Base-by-base conservation (phyloP, 2,329 filamentous ascomycete genomes). In the Ceratocystis alfenasii region DNA sequence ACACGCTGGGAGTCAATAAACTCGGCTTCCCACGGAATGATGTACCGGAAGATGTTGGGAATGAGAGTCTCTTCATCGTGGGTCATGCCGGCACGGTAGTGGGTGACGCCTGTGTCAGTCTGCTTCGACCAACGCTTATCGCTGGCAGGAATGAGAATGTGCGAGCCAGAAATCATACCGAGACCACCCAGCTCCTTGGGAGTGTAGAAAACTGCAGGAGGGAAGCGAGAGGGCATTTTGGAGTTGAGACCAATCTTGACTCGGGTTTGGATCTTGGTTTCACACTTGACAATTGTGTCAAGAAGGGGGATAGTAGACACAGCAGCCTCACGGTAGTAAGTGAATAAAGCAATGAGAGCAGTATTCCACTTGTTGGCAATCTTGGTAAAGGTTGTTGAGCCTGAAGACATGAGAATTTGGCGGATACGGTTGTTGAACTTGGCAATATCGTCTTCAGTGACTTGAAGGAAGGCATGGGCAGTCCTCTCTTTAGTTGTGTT, bases 361-460 rank as follows among this genome's bases (percentile, higher is more conserved):
- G 94, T 99, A 76, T 99, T 99, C 94, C 95, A 99, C 78, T 99
- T 99, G 78, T 99, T 99, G 60, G 95, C 94, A 73, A 99, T 99
- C 82, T 99, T 99, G 59, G 94, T 99, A 78, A 99, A 99, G 0
- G 94, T 99, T 0, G 94, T 99, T 4, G 90, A 96, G n/a, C 94
- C 95, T 67, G 94, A 97, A 10, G 93, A 97, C 94, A 99, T 99
- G 66, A 99, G 81, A 74, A 99, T 99, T 73, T 99, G 94, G 68
- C 94, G 86, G 73, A 99, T 99, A 53, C 95, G 87, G 75, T 99
- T 99, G 77, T 99, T 99, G 81, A 99, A 99, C 76, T 97, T 97
- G 70, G 93, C 88, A 62, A 99, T 93, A 73, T 99, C 94, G 73
- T 97, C 94, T 72, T 97, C 93, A 0, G 94, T 97, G 25, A 99